Evolutionary conservation across 768 basidiomycete genomes (phyloP), one percentile per base, ranked within the genome.

Genomic region (Leccinellum luteum): DNA sequence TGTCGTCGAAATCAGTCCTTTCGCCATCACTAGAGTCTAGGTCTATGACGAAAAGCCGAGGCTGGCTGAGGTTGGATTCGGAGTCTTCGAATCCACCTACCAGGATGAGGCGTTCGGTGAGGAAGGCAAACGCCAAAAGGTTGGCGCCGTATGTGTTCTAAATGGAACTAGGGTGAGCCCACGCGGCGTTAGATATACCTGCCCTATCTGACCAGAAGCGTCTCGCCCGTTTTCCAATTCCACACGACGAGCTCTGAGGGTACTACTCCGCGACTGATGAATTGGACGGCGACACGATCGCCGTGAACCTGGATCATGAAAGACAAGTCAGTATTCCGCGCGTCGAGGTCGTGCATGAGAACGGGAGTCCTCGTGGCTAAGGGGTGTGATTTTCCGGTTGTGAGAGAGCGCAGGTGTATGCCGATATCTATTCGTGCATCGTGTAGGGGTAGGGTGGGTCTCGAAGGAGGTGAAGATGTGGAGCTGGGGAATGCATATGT

Each of bases 211-310:
- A 89, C 86, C 60, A 80, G 57, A 61, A 83, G 66, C 7, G 74
- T 65, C 10, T 68, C 62, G 6, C 84, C 84, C 4, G 79, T 83
- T 64, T 81, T 82, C 88, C 87, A 89, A 54, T 89, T 79, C 86
- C 85, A 89, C 21, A 86, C 71, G 23, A 79, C 70, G 13, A 88
- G 66, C 60, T 84, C 80, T 30, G 76, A 79, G 48, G 73, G 74
- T 32, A 66, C 65, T 7, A 55, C 57, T 38, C 71, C 73, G 9
- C 57, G 56, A 55, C 70, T 69, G 51, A 73, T 60, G 53, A 82
- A 81, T 6, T 83, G 72, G 41, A 88, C 68, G 12, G 77, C 83
- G 17, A 89, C 60, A 30, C 75, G 74, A 30, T 85, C 78, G 7
- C 76, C 77, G 48, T 79, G 81, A 14, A 85, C 72, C 66, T 86